Evolutionary conservation across 2,329 filamentous ascomycete species (phyloP).

Genomic region (Pseudogymnoascus destructans): DNA sequence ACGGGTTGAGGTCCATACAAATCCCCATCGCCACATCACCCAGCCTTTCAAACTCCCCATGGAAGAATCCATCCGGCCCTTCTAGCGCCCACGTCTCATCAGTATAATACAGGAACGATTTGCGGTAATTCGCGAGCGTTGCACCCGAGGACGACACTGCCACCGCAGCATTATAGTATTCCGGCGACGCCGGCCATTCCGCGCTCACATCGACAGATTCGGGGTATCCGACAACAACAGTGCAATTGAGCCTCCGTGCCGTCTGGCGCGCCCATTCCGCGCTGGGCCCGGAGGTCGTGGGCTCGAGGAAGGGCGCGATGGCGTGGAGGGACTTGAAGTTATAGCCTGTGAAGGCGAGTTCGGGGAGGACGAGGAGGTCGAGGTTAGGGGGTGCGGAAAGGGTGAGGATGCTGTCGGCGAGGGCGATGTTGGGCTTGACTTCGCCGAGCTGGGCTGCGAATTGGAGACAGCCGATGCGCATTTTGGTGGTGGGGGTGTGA

Average conservation of each 20-base stretch:
- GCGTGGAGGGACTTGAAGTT: conserved; percentile 56
- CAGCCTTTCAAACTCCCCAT: conserved; percentile 30
- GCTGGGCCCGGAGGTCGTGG: conserved; percentile 46
- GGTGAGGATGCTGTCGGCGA: conserved; percentile 50
- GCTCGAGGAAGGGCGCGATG: conserved; percentile 55
- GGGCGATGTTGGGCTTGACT: conserved; percentile 54
- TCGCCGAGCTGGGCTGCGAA: conserved; percentile 57
- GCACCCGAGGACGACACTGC: conserved; percentile 42
- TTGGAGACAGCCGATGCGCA: conserved; percentile 59
- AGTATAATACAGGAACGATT: conserved; percentile 40
- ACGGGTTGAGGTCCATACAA: conserved; percentile 46
- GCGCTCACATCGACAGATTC: conserved; percentile 42
- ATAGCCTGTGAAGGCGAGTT: conserved; percentile 61
- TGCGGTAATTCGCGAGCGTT: conserved; percentile 42
- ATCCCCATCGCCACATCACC: conserved; percentile 41
- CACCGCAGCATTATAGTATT: conserved; percentile 39
- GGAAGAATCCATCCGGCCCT: conserved; percentile 34
- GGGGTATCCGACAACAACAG: conserved; percentile 57
- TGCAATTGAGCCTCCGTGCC: conserved; percentile 49
- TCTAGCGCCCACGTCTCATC: conserved; percentile 47
- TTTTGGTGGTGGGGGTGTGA: conserved; percentile 23
- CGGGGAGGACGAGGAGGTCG: conserved; percentile 61
- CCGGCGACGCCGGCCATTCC: conserved; percentile 35
- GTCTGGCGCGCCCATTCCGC: conserved; percentile 55
- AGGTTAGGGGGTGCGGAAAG: conserved; percentile 38